Base-by-base conservation (phyloP, 2,329 filamentous ascomycete species). In the Ceratocystis smalleyi region DNA sequence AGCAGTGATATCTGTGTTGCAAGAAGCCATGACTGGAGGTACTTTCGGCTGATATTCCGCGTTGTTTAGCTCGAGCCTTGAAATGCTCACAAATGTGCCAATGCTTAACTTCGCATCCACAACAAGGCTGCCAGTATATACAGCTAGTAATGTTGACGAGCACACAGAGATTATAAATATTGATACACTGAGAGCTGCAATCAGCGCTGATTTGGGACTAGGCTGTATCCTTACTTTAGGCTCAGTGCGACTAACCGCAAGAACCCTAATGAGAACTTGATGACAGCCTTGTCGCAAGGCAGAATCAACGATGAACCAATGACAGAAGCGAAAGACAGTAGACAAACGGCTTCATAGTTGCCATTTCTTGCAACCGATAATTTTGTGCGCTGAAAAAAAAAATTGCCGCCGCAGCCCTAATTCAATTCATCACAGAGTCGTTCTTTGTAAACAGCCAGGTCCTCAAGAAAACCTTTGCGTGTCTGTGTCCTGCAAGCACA, bases 201-300 rank as follows among this genome's bases (percentile, higher is more conserved):
- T 19, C 10, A 22, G 17, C 22, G 5, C 17, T 5, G 2, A 51
- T 15, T 12, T 27, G 8, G 10, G 12, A 43, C 19, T 10, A 43
- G 43, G 2, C 22, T 59, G 64, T 62, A 62, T 24, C 19, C 30
- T 5, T 8, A 65, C 8, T 65, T 65, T 65, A 54, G 47, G 43
- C 43, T 43, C 64, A 40, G 35, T 40, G 35, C 24, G 45, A 12
- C 24, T 15, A 49, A 30, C 10, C 6, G n/a, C 51, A 32, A 35
- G 17, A 17, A 27, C 32, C 24, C 27, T 17, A 32, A 19, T 3
- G 15, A n/a, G 54, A 24, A 55, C 8, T n/a, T 7, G n/a, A 55
- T 27, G 30, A 10, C 17, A 57, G 54, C 10, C 24, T 40, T 40
- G 35, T 40, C 12, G 35, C 35, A 40, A 15, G 35, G 35, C 35